phyloP scores from a whole-genome alignment of 116 monocot genomes.

The Papilionanthe hybrid region DNA sequence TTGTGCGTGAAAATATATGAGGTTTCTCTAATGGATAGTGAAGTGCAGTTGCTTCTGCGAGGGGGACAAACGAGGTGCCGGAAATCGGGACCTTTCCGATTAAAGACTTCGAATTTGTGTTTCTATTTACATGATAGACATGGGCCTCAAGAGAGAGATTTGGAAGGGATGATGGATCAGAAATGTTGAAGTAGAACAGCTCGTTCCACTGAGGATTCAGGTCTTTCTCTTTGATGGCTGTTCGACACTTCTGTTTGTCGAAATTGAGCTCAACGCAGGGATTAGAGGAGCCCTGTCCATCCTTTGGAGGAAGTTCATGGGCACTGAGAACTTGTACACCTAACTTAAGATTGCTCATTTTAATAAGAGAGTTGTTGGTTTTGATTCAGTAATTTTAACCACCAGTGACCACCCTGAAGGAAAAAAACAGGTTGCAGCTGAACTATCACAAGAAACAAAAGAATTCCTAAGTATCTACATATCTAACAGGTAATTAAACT shows the following conservation, averaged over 20 bases:
- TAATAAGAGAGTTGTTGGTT: background rate
- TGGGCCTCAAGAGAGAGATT: slow-evolving; percentile 62
- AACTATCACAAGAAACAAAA: too few species aligned
- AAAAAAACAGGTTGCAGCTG: too few species aligned
- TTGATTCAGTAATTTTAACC: too few species aligned
- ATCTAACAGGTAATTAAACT: too few species aligned
- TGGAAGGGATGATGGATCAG: slow-evolving; percentile 53
- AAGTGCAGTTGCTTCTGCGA: slow-evolving; percentile 39
- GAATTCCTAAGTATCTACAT: too few species aligned
- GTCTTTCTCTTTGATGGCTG: slow-evolving; percentile 44
- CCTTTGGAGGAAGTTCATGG: slow-evolving; percentile 85
- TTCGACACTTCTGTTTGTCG: slow-evolving; percentile 59
- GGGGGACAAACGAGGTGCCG: slow-evolving; percentile 38
- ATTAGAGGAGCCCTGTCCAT: slow-evolving; percentile 76
- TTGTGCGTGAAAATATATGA: slow-evolving; percentile 70
- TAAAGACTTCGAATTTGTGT: slow-evolving; percentile 33
- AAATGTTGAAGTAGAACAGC: slow-evolving; percentile 46
- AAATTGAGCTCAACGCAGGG: slow-evolving; percentile 81
- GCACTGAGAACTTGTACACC: slow-evolving; percentile 73
- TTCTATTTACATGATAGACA: slow-evolving; percentile 27
- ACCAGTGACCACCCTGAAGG: too few species aligned
- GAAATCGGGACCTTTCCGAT: slow-evolving; percentile 57
- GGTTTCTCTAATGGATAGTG: slow-evolving; percentile 63
- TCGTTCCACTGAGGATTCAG: slow-evolving; percentile 86
- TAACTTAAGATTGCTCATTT: slow-evolving; percentile 43